Base-by-base conservation (phyloP, 108 stramenopile genomes). In the Fragilariopsis cylindrus region DNA sequence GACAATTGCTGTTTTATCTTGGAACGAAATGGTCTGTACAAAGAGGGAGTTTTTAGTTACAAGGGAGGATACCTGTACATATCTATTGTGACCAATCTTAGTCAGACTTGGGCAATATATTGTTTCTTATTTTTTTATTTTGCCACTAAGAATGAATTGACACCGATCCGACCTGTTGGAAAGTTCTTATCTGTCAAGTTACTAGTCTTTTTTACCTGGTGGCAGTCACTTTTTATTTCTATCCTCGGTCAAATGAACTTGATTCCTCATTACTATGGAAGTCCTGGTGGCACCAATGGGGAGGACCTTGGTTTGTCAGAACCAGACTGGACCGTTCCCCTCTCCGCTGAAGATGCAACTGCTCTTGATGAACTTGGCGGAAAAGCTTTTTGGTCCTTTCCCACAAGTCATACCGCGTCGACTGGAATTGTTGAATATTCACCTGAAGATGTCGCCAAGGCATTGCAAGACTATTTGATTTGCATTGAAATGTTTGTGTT, bases 401-500 rank as follows among this genome's bases (percentile, higher is more conserved):
- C 72, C 16, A 16, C 42, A 7, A 11, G 40, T 7, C 39, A 41
- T 42, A 46, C 72, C 5, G 48, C 5, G 16, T 45, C 72, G 58
- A 8, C 47, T 7, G 45, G 45, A 11, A 60, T 60, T 18, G 18
- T 60, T 5, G 57, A 60, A 6, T 60, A 72, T 18, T 41, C 57
- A 4, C 76, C 91, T 5, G 95, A 96, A 79, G 96, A 97, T 69
- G 96, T 96, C 44, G 96, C 92, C 66, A 96, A 96, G 84, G 97
- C 94, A 19, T 66, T 98, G 45, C 97, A 99, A 83, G 96, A 98
- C 82, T 97, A 92, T 75, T 76, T 98, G 65, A 98, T 99, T 76
- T 99, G 98, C 68, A 89, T 99, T 16, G 98, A 99, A 81, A 99
- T 99, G 97, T 95, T 98, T 72, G 57, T 91, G 41, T 95, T 90